Base-by-base conservation (phyloP, 2,329 filamentous ascomycete genomes). In the Beauveria varroae region DNA sequence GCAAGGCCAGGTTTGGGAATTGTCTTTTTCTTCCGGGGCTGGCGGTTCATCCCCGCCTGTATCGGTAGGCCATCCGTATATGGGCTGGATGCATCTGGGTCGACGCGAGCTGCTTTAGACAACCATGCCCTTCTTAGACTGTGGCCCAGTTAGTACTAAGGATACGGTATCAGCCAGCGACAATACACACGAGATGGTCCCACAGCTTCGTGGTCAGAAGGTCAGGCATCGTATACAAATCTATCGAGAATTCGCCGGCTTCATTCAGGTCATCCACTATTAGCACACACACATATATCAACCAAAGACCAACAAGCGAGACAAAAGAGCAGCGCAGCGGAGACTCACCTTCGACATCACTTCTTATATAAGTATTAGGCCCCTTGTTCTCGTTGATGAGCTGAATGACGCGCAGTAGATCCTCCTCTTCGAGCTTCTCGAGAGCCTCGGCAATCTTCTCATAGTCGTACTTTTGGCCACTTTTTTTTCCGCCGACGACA, bases 351-450 rank as follows among this genome's bases (percentile, higher is more conserved):
- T 99, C 95, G 62, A 97, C 85, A 75, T 99, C 96, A 69, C 97
- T 98, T 79, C 96, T 93, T 55, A 93, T 96, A 77, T 96, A 98
- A 1, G 93, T 97, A 65, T 96, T 92, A 6, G 91, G 85, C 1
- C 86, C 87, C 81, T 98, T 98, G 78, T 97, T 91, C 77, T 99
- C 95, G 74, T 98, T 95, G 64, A 99, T 93, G 85, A 99, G 88
- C 78, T 98, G 93, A 64, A 99, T 96, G 26, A 98, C 91, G 68
- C 95, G 90, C 64, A 99, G 81, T 47, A 99, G 79, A 70, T 98
- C 93, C 67, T 99, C 95, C 78, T 99, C 95, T 65, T 85, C 84
- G 28, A 99, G 85, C 79, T 91, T 92, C 73, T 93, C 87, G 62
- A 99, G 80, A 0, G 89, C 92, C 63, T 98, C 93, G 37, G 93